Base-by-base conservation (phyloP, 495 filamentous ascomycete species). In the Wilcoxina mikolae region DNA sequence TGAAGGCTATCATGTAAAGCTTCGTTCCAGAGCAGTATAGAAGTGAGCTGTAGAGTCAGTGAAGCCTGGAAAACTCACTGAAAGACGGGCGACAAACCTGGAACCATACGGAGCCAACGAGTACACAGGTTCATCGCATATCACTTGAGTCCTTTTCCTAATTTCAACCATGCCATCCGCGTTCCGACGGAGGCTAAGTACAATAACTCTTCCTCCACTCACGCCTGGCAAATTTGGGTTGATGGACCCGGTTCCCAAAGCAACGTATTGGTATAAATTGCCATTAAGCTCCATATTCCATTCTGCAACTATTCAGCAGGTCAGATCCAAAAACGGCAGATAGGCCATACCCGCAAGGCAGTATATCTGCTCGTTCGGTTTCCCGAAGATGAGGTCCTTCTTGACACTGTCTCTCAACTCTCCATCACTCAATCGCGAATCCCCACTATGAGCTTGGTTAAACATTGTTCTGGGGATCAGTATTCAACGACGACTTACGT, bases 321-420 rank as follows among this genome's bases (percentile, higher is more conserved):
- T n/a, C 12, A 17, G 43, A 15, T 18, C 22, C 12, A 2, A 1
- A 28, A 23, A 41, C 17, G 25, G 2, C 9, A 48, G 9, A 26
- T n/a, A n/a, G n/a, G n/a, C n/a, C 50, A 17, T 65, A 65, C 62
- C 62, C 53, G 61, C 44, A 47, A 65, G 51, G 23, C 62, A 60
- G 48, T 62, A 66, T 9, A 66, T 66, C 24, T 66, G 63, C 15
- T 66, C 63, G 18, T 66, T 62, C 17, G 62, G 56, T 27, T 57
- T 65, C 24, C 59, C 59, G 52, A 66, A 66, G 5, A 66, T 65
- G 35, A 53, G 22, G 28, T 62, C 56, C 28, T 56, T 56, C 29
- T 52, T 62, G 33, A 51, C 48, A 27, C 49, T 59, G 33, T 65
- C 62, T n/a, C 53, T 53, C 27, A 65, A 57, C 38, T 65, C 62